Evolutionary conservation across 768 basidiomycete species (phyloP).

Genomic region (Suillus alpinus): DNA sequence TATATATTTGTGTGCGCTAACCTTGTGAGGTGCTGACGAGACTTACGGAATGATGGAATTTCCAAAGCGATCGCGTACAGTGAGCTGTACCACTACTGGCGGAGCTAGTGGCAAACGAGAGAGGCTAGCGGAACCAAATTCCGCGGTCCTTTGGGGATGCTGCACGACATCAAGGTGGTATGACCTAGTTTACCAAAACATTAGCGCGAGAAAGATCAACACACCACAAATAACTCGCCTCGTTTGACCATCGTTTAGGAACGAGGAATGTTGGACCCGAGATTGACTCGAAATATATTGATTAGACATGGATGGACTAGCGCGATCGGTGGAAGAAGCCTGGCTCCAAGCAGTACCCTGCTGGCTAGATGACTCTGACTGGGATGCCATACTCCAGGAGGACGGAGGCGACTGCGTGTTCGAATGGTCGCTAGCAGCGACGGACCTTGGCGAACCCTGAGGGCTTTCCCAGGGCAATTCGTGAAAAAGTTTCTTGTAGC

Average conservation of each 20-base stretch:
- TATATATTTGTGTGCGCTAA: constrained; percentile 18
- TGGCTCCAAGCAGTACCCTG: constrained; percentile 28
- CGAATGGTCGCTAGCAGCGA: constrained; percentile 45
- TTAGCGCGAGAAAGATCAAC: constrained; percentile 15
- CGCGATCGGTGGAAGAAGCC: constrained; percentile 21
- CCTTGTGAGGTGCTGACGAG: constrained; percentile 16
- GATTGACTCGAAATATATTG: constrained; percentile 42
- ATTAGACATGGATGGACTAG: constrained; percentile 33
- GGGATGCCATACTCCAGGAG: constrained; percentile 36
- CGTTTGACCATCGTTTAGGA: constrained; percentile 51
- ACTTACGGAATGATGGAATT: constrained; percentile 79
- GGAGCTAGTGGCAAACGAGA: constrained; percentile 84
- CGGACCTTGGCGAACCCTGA: constrained; percentile 29
- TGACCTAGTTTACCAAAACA: constrained; percentile 37
- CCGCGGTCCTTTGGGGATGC: constrained; percentile 78
- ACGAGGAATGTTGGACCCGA: constrained; percentile 57
- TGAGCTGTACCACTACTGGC: constrained; percentile 77
- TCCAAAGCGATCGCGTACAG: constrained; percentile 68
- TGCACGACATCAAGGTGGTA: constrained; percentile 87
- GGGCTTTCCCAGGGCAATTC: constrained; percentile 29
- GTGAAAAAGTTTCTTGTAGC: constrained; percentile 31
- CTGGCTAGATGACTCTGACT: constrained; percentile 30
- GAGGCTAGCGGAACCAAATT: constrained; percentile 70
- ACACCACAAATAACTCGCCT: constrained; percentile 39
- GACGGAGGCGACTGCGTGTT: constrained; percentile 47